Conservation (phyloP, 2,329 filamentous ascomycete species). For the Helminthosporium solani region DNA sequence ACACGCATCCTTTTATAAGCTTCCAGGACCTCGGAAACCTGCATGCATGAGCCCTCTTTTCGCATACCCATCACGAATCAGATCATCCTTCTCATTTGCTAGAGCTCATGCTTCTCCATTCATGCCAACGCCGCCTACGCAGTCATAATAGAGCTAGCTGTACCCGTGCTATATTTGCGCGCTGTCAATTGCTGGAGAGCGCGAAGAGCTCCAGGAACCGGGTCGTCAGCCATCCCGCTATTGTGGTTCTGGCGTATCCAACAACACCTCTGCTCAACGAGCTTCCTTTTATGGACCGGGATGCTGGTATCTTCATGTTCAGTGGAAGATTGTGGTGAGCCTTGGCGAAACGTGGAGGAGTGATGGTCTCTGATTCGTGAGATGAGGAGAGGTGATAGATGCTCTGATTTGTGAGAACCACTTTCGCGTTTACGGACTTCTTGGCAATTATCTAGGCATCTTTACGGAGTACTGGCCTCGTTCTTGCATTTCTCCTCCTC, state of each 20-base stretch:
- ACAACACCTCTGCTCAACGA: conserved; percentile 21
- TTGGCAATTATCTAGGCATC: background rate
- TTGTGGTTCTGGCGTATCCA: conserved; percentile 17
- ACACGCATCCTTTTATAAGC: conserved; percentile 28
- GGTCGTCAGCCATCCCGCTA: conserved; percentile 19
- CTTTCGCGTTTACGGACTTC: background rate
- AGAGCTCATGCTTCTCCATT: background rate
- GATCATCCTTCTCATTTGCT: conserved; percentile 7
- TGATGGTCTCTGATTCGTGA: conserved; percentile 7
- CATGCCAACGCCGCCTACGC: conserved; percentile 13
- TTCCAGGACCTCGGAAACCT: conserved; percentile 24
- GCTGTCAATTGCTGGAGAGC: conserved; percentile 33
- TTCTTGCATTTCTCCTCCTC: background rate
- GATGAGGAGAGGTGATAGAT: too few relatives aligned
- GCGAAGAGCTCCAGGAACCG: conserved; percentile 22
- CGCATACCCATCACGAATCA: too few relatives aligned
- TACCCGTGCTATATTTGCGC: conserved; percentile 31
- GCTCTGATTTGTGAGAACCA: too few relatives aligned
- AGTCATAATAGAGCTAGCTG: conserved; percentile 10
- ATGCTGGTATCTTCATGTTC: background rate
- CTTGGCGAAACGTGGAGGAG: conserved; percentile 9
- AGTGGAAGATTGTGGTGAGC: background rate
- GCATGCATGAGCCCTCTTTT: too few relatives aligned
- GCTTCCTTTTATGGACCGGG: conserved; percentile 21
- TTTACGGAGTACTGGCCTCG: background rate